Evolutionary conservation across 2,329 filamentous ascomycete genomes (phyloP), one percentile per base, ranked within the genome.

Genomic region (Monilinia aucupariae): DNA sequence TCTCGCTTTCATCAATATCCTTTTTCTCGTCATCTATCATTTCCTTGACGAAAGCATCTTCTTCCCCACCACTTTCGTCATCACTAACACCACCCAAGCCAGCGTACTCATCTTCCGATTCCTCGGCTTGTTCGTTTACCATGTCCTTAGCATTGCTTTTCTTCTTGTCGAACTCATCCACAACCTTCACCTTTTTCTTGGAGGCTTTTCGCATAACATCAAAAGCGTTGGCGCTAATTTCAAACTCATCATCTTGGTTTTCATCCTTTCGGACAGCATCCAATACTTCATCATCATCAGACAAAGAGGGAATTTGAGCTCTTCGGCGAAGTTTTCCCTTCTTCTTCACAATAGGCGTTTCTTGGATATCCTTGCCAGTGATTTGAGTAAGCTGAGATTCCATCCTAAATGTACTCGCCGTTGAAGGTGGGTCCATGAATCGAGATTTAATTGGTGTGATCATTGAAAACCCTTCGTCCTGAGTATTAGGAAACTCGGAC

Each of bases 51-150:
- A 89, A 82, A 37, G 86, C 86, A 63, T 90, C 85, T 43, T 88
- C 89, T 64, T 90, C 84, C 64, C 92, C 89, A 50, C 83, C 88
- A 51, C 86, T 87, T 67, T 93, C 91, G 68, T 97, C 93, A 65
- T 93, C 92, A 75, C 92, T 93, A 13, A 81, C 88, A 66, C 94
- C 94, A 68, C 94, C 94, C 12, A 99, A 81, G 5, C 94, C 94
- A 47, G 92, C 93, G 74, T 97, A 99, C 75, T 99, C 94, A 74
- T 99, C 94, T 73, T 99, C 96, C 0, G 94, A 99, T 76, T 99
- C 94, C 71, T 96, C 91, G 65, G 94, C 93, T 73, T 96, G 92
- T 68, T 97, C 94, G 68, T 97, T 85, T 45, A 99, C 82, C 82
- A 96, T 90, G 30, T 88, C 87, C 71, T 87, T 92, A 0, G 92